Evolutionary conservation across 2,329 filamentous ascomycete genomes (phyloP).

Genomic region (Hypoxylon sp.): DNA sequence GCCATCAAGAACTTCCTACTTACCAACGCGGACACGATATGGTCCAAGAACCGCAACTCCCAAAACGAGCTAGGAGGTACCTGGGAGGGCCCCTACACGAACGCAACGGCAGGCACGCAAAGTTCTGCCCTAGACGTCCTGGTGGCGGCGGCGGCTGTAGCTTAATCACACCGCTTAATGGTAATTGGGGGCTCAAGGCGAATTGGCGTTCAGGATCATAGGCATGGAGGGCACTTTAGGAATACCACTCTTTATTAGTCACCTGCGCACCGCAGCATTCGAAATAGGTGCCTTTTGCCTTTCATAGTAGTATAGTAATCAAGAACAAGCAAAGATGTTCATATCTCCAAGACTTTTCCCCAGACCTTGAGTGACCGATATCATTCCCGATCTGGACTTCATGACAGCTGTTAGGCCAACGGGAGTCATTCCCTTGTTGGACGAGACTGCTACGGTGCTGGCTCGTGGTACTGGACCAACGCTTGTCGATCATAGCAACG

Average conservation of each 20-base stretch:
- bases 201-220: slow-evolving; percentile 30
- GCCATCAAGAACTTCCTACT: slow-evolving; percentile 52
- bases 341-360: slow-evolving; percentile 10
- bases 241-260: slow-evolving; percentile 35
- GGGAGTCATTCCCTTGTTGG: slow-evolving; percentile 20
- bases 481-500: background rate
- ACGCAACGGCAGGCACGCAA: slow-evolving; percentile 42
- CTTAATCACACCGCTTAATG: slow-evolving; percentile 28
- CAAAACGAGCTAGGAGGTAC: slow-evolving; percentile 44
- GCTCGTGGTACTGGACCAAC: slow-evolving; percentile 18
- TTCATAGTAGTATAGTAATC: slow-evolving; percentile 22
- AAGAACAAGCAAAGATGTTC: slow-evolving; percentile 30
- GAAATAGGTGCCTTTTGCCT: slow-evolving; percentile 19
- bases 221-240: slow-evolving; percentile 20
- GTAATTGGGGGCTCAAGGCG: slow-evolving; percentile 27
- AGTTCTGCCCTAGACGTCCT: slow-evolving; percentile 45
- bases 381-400: no score
- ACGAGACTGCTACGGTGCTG: slow-evolving; percentile 14
- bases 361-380: no score
- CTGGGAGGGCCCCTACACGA: slow-evolving; percentile 44
- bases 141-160: slow-evolving; percentile 42
- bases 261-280: slow-evolving; percentile 21
- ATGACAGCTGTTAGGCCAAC: slow-evolving; percentile 2
- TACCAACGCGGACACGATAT: slow-evolving; percentile 48
- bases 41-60: slow-evolving; percentile 47